Evolutionary conservation across 2,329 filamentous ascomycete genomes (phyloP).

Genomic region (Diatrype stigma): DNA sequence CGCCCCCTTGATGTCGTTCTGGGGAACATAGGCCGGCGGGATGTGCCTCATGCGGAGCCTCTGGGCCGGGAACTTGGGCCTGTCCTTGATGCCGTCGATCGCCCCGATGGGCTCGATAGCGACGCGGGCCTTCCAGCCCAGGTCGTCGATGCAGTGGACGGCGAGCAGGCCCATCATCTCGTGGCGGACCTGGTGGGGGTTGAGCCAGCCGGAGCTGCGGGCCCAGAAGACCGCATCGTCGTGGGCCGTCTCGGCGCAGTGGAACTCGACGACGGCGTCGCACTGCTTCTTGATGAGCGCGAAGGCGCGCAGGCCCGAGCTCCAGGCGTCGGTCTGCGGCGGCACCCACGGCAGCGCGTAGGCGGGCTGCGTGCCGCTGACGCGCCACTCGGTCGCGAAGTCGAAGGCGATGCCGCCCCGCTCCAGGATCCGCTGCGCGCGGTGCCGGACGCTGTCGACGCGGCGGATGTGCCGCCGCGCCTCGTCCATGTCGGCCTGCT

Average conservation of each 20-base stretch:
- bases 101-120: conserved; percentile 7
- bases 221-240: background rate
- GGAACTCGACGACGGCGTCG: conserved; percentile 6
- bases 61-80: background rate
- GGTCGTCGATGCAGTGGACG: conserved; percentile 6
- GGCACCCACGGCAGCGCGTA: conserved; percentile 10
- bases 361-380: background rate
- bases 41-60: background rate
- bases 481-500: background rate
- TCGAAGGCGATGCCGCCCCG: conserved; percentile 1
- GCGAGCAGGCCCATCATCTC: conserved; percentile 13
- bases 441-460: conserved; percentile 1
- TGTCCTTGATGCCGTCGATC: background rate
- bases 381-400: background rate
- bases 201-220: conserved; percentile 8
- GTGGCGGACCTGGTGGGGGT: conserved; percentile 9
- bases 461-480: background rate
- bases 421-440: conserved; percentile 2
- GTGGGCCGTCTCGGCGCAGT: background rate
- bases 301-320: conserved; percentile 10
- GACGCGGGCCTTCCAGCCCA: conserved; percentile 11
- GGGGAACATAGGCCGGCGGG: background rate
- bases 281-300: conserved; percentile 10
- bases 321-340: conserved; percentile 7
- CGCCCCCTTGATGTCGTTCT: background rate